phyloP scores from a whole-genome alignment of 768 basidiomycete genomes.

The Favolaschia claudopus region DNA sequence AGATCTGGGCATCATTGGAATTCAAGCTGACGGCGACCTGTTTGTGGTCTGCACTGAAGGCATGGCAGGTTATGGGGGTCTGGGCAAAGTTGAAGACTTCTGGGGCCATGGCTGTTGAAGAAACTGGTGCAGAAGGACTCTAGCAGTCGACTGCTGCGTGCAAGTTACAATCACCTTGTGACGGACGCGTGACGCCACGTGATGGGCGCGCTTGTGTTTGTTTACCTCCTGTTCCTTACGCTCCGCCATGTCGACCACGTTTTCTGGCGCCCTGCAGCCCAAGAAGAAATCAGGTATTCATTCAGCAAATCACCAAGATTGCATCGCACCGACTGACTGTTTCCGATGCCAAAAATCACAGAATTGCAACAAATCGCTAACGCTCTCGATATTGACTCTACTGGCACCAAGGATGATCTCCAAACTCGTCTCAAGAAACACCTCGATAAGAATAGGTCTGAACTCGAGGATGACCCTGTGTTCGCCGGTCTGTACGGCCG shows the following conservation, averaged over 20 bases:
- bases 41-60: constrained; percentile 88
- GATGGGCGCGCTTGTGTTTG: neutral
- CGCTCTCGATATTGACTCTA: constrained; percentile 58
- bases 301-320: no score
- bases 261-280: constrained; percentile 60
- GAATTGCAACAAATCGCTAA: constrained; percentile 69
- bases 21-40: constrained; percentile 93
- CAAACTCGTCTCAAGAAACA: constrained; percentile 68
- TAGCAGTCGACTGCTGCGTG: constrained; percentile 84
- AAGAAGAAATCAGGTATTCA: constrained; percentile 81
- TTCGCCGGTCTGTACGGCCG: constrained; percentile 65
- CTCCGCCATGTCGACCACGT: constrained; percentile 53
- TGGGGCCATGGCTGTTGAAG: constrained; percentile 59
- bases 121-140: constrained; percentile 69
- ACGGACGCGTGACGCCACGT: neutral
- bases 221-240: neutral
- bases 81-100: constrained; percentile 83
- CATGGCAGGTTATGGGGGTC: constrained; percentile 86
- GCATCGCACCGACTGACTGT: no score
- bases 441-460: constrained; percentile 60
- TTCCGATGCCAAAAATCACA: no score
- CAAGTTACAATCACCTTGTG: neutral
- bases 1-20: constrained; percentile 87
- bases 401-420: constrained; percentile 71
- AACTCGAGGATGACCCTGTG: constrained; percentile 61